Percentiles rank a stretch among this genome's conserved stretches.
Conservation (phyloP, 2,329 filamentous ascomycete genomes). For the Ambrosiella cleistominuta region DNA sequence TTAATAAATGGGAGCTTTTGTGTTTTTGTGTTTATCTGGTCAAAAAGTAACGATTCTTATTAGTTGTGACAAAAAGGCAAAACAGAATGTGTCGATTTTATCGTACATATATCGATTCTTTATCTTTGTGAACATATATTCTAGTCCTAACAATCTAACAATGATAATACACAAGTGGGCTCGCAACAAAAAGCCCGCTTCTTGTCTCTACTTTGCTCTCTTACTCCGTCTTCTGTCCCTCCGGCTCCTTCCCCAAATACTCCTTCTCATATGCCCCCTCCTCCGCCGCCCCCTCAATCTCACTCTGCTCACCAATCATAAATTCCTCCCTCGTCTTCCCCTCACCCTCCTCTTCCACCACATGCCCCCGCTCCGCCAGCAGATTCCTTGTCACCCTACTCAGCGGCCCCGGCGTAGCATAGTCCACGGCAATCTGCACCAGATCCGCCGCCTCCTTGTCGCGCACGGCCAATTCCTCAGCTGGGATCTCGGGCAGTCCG, state of each 20-base stretch:
- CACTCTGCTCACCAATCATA: constrained; percentile 26
- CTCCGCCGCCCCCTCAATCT: constrained; percentile 22
- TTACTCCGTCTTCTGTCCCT: neutral
- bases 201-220: neutral
- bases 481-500: constrained; percentile 34
- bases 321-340: constrained; percentile 23
- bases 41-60: no score
- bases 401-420: constrained; percentile 24
- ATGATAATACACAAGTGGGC: no score
- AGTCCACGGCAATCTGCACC: constrained; percentile 25
- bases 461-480: constrained; percentile 15
- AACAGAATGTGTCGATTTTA: no score
- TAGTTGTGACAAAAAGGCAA: no score
- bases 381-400: constrained; percentile 22
- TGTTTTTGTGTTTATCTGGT: no score
- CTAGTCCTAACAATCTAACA: no score
- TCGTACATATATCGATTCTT: no score
- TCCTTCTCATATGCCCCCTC: constrained; percentile 20
- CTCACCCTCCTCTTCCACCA: constrained; percentile 23
- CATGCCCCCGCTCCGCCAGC: constrained; percentile 21
- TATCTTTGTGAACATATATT: no score
- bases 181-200: no score
- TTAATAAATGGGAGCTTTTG: neutral
- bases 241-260: constrained; percentile 14
- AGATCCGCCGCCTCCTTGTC: constrained; percentile 23